Percentiles rank a stretch among this genome's conserved stretches.
Conservation (phyloP, 2,329 filamentous ascomycete species). For the Fusarium metavorans region DNA sequence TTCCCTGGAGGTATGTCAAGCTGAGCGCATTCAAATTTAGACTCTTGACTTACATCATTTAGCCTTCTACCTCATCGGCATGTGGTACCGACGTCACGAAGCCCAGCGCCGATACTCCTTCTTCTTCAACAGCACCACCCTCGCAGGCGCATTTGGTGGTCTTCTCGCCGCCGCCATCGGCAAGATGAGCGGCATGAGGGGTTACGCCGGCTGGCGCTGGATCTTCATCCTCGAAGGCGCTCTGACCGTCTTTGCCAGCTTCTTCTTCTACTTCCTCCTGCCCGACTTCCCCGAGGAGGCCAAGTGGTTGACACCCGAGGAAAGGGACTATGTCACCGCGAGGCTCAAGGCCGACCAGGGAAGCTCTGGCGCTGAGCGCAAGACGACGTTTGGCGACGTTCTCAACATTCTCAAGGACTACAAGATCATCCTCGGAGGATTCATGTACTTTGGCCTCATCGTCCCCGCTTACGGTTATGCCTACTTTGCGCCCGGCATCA, state of each 20-base stretch:
- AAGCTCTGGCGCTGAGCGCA: slow-evolving; percentile 71
- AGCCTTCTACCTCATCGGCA: slow-evolving; percentile 79
- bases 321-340: slow-evolving; percentile 74
- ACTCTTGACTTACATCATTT: slow-evolving; percentile 55
- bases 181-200: slow-evolving; percentile 80
- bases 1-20: slow-evolving; percentile 60
- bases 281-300: slow-evolving; percentile 81
- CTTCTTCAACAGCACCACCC: slow-evolving; percentile 87
- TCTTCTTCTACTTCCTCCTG: slow-evolving; percentile 76
- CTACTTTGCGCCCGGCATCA: slow-evolving; percentile 81
- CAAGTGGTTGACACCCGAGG: slow-evolving; percentile 78
- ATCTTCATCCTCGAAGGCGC: slow-evolving; percentile 84
- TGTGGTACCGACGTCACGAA: slow-evolving; percentile 91
- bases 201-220: slow-evolving; percentile 83
- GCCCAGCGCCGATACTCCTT: slow-evolving; percentile 93
- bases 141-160: slow-evolving; percentile 88
- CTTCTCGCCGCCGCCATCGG: slow-evolving; percentile 88
- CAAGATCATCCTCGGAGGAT: slow-evolving; percentile 78
- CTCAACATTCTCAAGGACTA: slow-evolving; percentile 76
- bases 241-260: slow-evolving; percentile 70
- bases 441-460: slow-evolving; percentile 86
- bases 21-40: neutral
- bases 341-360: slow-evolving; percentile 78
- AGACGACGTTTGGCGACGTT: slow-evolving; percentile 70
- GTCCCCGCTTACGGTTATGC: slow-evolving; percentile 84